Evolutionary conservation across 768 basidiomycete genomes (phyloP).

Genomic region (Rubroboletus satanas): DNA sequence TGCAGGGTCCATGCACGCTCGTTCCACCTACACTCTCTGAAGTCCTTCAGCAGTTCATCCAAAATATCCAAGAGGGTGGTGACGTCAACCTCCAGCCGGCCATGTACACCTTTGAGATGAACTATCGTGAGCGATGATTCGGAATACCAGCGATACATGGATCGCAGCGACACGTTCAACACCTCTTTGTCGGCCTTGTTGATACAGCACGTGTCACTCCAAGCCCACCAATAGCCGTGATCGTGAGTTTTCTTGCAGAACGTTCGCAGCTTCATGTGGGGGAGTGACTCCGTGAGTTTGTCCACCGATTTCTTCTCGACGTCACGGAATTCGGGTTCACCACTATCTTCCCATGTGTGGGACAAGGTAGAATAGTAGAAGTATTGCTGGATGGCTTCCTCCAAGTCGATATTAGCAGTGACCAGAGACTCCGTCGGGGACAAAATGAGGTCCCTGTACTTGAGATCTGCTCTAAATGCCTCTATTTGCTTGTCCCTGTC

Average conservation of each 20-base stretch:
- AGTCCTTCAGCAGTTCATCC: constrained; percentile 2
- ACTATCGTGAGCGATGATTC: constrained; percentile 23
- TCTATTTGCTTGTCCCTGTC: constrained; percentile 6
- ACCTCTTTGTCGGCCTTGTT: constrained; percentile 19
- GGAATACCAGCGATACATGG: constrained; percentile 28
- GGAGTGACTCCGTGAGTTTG: background rate
- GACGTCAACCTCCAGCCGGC: background rate
- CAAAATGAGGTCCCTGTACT: constrained; percentile 14
- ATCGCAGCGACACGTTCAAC: constrained; percentile 15
- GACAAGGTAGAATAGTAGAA: constrained; percentile 19
- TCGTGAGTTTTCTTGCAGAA: constrained; percentile 11
- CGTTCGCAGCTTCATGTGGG: constrained; percentile 5
- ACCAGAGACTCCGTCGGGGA: background rate
- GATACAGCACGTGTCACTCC: constrained; percentile 27
- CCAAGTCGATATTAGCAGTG: background rate
- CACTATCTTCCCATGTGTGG: constrained; percentile 18
- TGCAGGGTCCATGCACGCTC: constrained; percentile 21
- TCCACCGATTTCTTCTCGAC: constrained; percentile 2
- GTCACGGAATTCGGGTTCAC: constrained; percentile 7
- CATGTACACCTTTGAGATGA: constrained; percentile 16
- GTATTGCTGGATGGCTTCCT: background rate
- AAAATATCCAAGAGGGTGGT: background rate
- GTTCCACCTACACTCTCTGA: constrained; percentile 21
- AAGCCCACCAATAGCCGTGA: constrained; percentile 20
- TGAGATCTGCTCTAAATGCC: constrained; percentile 6